Evolutionary conservation across 192 early-diverging fungal genomes (phyloP).

Genomic region (Rhizoclosmatium globosum): DNA sequence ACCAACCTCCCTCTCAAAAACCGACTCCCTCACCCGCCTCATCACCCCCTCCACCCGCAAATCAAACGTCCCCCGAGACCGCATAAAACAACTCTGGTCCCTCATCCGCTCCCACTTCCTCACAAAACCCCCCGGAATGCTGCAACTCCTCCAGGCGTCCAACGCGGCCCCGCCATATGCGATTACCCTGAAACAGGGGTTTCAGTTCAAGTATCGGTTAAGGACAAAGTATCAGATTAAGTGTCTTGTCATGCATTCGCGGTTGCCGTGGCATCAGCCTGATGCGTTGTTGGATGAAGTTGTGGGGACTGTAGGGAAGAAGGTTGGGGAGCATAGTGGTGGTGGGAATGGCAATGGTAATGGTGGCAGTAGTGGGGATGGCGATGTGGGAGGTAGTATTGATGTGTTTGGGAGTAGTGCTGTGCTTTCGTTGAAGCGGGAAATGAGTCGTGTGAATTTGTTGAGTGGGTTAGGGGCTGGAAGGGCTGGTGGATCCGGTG

Average conservation of each 20-base stretch:
- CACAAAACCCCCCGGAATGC: slow-evolving; percentile 13
- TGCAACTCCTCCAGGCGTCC: slow-evolving; percentile 14
- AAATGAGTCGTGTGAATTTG: slow-evolving; percentile 32
- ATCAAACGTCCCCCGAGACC: slow-evolving; percentile 16
- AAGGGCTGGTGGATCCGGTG: slow-evolving; percentile 16
- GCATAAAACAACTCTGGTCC: slow-evolving; percentile 25
- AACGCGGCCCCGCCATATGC: slow-evolving; percentile 44
- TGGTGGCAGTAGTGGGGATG: not conserved
- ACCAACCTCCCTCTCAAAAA: not conserved
- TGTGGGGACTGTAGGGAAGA: not conserved
- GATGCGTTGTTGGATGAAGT: slow-evolving; percentile 22
- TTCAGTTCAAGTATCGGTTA: slow-evolving; percentile 45
- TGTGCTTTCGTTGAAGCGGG: slow-evolving; percentile 44
- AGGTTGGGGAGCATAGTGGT: not conserved
- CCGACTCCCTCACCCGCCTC: not conserved
- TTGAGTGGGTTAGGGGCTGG: slow-evolving; percentile 37
- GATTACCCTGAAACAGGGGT: slow-evolving; percentile 48
- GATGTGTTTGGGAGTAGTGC: slow-evolving; percentile 44
- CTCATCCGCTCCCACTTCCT: slow-evolving; percentile 16
- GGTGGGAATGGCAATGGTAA: not conserved
- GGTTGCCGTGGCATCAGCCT: slow-evolving; percentile 39
- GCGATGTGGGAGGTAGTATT: not conserved
- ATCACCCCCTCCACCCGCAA: not conserved
- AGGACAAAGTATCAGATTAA: slow-evolving; percentile 31
- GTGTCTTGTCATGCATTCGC: slow-evolving; percentile 30